phyloP scores from a whole-genome alignment of 495 filamentous ascomycete genomes.

The Chaetomium fimeti region DNA sequence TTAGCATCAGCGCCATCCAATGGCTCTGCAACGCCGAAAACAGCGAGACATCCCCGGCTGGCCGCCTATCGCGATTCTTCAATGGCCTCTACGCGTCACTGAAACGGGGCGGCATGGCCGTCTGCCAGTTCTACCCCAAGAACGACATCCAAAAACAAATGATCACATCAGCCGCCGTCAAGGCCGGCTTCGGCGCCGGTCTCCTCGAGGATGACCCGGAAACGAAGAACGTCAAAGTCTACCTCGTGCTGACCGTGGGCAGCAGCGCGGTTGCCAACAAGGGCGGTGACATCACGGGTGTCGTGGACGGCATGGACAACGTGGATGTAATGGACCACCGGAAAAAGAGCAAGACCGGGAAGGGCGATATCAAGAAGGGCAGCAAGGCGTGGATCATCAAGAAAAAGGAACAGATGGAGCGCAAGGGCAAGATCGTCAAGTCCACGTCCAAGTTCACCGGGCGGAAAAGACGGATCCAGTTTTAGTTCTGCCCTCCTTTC shows the following conservation, averaged over 20 bases:
- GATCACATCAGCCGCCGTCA: slow-evolving; percentile 85
- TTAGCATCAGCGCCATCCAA: slow-evolving; percentile 91
- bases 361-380: slow-evolving; percentile 65
- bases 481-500: slow-evolving; percentile 34
- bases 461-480: slow-evolving; percentile 66
- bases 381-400: slow-evolving; percentile 85
- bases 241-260: slow-evolving; percentile 90
- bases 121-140: slow-evolving; percentile 97
- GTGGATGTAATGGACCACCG: slow-evolving; percentile 79
- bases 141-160: slow-evolving; percentile 88
- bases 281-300: slow-evolving; percentile 77
- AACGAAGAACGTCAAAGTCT: slow-evolving; percentile 91
- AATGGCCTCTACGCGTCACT: slow-evolving; percentile 85
- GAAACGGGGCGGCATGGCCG: slow-evolving; percentile 80
- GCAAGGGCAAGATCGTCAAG: slow-evolving; percentile 93
- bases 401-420: slow-evolving; percentile 95
- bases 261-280: slow-evolving; percentile 64
- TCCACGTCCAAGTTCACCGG: slow-evolving; percentile 88
- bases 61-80: slow-evolving; percentile 80
- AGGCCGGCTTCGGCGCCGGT: slow-evolving; percentile 92
- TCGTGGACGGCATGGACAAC: slow-evolving; percentile 81
- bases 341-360: slow-evolving; percentile 51
- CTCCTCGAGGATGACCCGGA: slow-evolving; percentile 91
- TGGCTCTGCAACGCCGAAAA: slow-evolving; percentile 97
- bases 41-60: slow-evolving; percentile 72